A percentile compares a stretch with the other conserved stretches of the same genome.
phyloP scores from a whole-genome alignment of 371 early-diverging fungal species.

The Rhizopus delemar region DNA sequence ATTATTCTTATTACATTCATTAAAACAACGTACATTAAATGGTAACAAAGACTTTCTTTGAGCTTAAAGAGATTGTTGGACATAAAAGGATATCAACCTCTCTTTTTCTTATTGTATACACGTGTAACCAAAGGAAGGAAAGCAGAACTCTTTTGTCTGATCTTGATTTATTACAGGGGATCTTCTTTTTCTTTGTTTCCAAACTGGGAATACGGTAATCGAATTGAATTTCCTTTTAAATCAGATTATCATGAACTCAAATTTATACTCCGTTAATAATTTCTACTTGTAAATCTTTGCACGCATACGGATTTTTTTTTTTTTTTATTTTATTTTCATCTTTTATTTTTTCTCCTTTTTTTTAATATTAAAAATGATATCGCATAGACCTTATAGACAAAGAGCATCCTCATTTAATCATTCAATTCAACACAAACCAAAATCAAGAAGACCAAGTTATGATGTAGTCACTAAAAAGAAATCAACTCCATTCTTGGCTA shows the following conservation, averaged over 20 bases:
- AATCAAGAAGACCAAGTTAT: conserved; percentile 27
- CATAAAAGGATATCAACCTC: too few species aligned
- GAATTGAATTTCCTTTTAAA: not conserved
- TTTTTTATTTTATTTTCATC: not conserved
- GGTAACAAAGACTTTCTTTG: not conserved
- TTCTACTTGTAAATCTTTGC: not conserved
- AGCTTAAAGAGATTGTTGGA: too few species aligned
- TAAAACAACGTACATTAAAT: not conserved
- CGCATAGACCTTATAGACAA: not conserved
- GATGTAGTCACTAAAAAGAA: conserved; percentile 12
- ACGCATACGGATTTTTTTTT: not conserved
- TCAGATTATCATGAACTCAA: conserved; percentile 4
- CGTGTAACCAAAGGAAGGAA: too few species aligned
- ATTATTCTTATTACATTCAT: not conserved
- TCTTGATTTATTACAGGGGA: too few species aligned
- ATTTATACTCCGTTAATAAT: not conserved
- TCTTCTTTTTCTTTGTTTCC: not conserved
- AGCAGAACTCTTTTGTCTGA: too few species aligned
- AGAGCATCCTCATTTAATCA: conserved; percentile 27
- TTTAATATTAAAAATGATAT: not conserved
- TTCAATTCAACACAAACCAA: conserved; percentile 12
- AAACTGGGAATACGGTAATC: not conserved
- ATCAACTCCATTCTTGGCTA: conserved; percentile 6
- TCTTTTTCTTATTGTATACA: too few species aligned
- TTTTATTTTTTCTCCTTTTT: too few species aligned